Evolutionary conservation across 768 basidiomycete genomes (phyloP), one percentile per base, ranked within the genome.

Genomic region (Pulveroboletus sp.): DNA sequence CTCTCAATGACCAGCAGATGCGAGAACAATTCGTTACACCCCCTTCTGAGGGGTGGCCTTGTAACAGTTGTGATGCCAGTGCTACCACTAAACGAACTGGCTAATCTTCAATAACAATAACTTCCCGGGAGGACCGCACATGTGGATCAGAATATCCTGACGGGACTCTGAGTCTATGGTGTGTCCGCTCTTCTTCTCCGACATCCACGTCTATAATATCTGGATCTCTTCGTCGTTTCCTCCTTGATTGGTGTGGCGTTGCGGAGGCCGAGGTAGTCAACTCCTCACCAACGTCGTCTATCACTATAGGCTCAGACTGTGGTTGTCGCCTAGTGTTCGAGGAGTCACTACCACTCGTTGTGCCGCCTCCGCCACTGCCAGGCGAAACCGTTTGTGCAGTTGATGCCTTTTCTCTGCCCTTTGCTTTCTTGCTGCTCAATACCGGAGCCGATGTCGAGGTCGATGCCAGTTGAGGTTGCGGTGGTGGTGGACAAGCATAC

Each of bases 401-500:
- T 1, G 63, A 48, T 4, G 54, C 60, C 46, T 57, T 69, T 46
- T 57, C 68, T 60, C 75, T 77, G 15, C 74, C 71, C 52, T 73
- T 73, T 6, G 54, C 52, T 53, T 56, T 71, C 28, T 42, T 60
- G 47, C 41, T 45, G 17, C 33, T 45, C 18, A 47, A 17, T 47
- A 18, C 38, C 21, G 57, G 8, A 32, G 5, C 26, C 5, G 46
- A 41, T 2, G 68, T 47, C 10, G 61, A 46, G 14, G 52, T 24
- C 17, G 59, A 43, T 11, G 56, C 38, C 4, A 40, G 7, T 38
- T 60, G 46, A n/a, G 55, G 52, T 21, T 65, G 53, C 8, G 62
- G 54, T 10, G 67, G 39, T 7, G 71, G 65, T 9, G 78, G 80
- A n/a, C 65, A 72, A 0, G 89, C 89, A 59, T 85, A 88, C 13